Evolutionary conservation across 352 stramenopile genomes (phyloP).

Genomic region (Peronospora farinosa): DNA sequence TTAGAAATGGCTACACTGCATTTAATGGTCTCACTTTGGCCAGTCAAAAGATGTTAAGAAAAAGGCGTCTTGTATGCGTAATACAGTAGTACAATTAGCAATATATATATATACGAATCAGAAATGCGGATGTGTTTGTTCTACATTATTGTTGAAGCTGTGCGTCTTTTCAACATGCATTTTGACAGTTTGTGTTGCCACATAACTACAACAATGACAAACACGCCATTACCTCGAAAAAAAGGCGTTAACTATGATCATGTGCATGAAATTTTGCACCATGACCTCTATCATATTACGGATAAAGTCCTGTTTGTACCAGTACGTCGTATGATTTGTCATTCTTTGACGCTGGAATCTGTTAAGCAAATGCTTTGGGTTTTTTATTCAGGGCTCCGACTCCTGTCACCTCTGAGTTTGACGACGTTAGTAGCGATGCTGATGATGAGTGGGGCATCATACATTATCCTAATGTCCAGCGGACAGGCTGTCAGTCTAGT

Average conservation of each 20-base stretch:
- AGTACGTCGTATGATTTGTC: slow-evolving; percentile 2
- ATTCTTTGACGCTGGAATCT: background rate
- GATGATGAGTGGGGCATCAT: slow-evolving; percentile 14
- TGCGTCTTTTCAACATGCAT: slow-evolving; percentile 13
- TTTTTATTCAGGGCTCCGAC: background rate
- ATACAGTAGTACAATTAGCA: background rate
- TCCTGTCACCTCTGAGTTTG: background rate
- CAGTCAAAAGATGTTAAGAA: slow-evolving; percentile 7
- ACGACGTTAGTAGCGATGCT: background rate
- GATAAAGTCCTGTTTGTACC: background rate
- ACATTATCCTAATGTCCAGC: background rate
- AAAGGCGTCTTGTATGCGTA: too few relatives aligned
- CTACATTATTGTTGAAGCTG: background rate
- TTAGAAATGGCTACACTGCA: slow-evolving; percentile 6
- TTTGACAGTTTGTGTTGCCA: slow-evolving; percentile 4
- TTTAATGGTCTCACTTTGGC: slow-evolving; percentile 1
- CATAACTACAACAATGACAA: slow-evolving; percentile 1
- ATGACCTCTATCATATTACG: slow-evolving; percentile 1
- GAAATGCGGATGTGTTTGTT: background rate
- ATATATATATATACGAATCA: slow-evolving; percentile 6
- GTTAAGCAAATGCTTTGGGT: background rate
- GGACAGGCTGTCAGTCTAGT: background rate
- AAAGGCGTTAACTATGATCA: slow-evolving; percentile 5
- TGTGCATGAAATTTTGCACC: slow-evolving; percentile 7
- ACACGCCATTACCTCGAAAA: background rate